phyloP scores from a whole-genome alignment of 2,329 filamentous ascomycete species.

The Exophiala aquamarina region DNA sequence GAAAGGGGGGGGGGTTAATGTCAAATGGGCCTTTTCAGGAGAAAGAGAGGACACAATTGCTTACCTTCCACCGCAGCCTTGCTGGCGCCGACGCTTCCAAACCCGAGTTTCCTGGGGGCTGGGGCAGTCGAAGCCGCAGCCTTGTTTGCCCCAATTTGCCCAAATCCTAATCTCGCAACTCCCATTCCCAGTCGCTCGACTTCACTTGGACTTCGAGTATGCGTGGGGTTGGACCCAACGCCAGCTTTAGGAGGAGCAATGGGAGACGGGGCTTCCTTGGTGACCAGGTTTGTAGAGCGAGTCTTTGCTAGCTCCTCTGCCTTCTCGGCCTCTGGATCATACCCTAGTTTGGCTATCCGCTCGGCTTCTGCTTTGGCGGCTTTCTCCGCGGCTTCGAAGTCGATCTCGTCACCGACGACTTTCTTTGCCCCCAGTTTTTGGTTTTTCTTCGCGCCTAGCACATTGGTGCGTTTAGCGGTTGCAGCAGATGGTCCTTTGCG shows the following conservation, averaged over 20 bases:
- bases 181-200: conserved; percentile 90
- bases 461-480: conserved; percentile 73
- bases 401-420: conserved; percentile 74
- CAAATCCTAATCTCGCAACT: conserved; percentile 80
- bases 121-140: conserved; percentile 46
- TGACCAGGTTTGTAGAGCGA: conserved; percentile 35
- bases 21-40: too few relatives aligned
- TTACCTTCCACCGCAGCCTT: conserved; percentile 69
- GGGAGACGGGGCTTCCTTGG: conserved; percentile 67
- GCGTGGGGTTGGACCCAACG: conserved; percentile 60
- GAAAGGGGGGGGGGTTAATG: too few relatives aligned
- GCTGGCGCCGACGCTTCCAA: conserved; percentile 78
- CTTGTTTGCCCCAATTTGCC: conserved; percentile 66
- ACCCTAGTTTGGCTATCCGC: conserved; percentile 90
- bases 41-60: conserved; percentile 21
- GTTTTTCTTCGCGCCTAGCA: conserved; percentile 81
- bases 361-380: conserved; percentile 98
- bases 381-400: conserved; percentile 96
- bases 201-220: conserved; percentile 66
- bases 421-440: conserved; percentile 92
- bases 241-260: conserved; percentile 63
- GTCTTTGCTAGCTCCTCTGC: conserved; percentile 42
- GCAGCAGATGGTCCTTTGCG: conserved; percentile 66
- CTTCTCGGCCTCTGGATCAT: conserved; percentile 86
- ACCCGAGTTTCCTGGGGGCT: conserved; percentile 74